Conservation (phyloP, 2,329 filamentous ascomycete species). For the Sclerotinia borealis region DNA sequence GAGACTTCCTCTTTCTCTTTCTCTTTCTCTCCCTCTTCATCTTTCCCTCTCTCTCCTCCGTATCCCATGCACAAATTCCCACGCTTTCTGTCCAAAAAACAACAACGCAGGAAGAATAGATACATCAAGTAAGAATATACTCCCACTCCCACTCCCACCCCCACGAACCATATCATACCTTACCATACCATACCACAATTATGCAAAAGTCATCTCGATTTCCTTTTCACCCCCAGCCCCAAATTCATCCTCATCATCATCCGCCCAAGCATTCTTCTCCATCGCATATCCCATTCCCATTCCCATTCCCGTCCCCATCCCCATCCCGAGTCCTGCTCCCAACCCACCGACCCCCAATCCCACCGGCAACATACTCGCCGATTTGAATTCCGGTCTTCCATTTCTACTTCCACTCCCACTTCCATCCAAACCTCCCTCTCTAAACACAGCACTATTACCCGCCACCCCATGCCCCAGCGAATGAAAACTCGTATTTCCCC, state of each 20-base stretch:
- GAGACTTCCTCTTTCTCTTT: not conserved
- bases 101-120: not conserved
- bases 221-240: constrained; percentile 68
- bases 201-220: constrained; percentile 73
- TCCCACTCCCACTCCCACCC: not conserved
- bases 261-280: constrained; percentile 62
- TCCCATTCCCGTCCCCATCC: constrained; percentile 2
- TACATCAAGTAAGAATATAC: no score
- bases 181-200: no score
- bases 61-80: no score
- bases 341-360: constrained; percentile 11
- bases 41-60: not conserved
- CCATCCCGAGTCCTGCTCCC: not conserved
- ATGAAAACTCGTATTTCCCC: not conserved
- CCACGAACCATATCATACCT: no score
- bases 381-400: constrained; percentile 37
- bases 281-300: not conserved
- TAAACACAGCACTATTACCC: not conserved
- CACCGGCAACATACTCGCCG: constrained; percentile 40
- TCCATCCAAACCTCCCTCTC: constrained; percentile 7
- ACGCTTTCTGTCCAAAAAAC: not conserved
- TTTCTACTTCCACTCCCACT: constrained; percentile 14
- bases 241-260: constrained; percentile 62
- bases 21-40: not conserved
- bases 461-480: not conserved